Percentiles rank a stretch among this genome's conserved stretches.
phyloP scores from a whole-genome alignment of 2,329 filamentous ascomycete species.

The Chalaropsis thielavioides region DNA sequence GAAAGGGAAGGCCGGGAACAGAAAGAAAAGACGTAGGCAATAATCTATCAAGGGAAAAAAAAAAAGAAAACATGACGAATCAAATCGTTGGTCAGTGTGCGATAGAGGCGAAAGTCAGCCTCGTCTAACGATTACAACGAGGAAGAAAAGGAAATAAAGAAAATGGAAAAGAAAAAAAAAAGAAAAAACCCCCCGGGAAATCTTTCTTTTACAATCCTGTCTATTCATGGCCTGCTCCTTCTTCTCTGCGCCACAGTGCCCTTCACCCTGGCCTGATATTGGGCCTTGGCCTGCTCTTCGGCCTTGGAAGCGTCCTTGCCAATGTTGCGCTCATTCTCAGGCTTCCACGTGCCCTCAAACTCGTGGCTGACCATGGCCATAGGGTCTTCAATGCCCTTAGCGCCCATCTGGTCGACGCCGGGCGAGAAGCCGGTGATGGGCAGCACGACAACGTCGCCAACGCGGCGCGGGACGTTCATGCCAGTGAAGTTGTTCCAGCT shows the following conservation, averaged over 20 bases:
- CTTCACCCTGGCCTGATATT: no score
- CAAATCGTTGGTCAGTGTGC: background rate
- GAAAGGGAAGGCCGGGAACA: no score
- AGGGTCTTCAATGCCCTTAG: conserved; percentile 73
- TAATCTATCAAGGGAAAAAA: background rate
- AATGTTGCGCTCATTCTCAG: conserved; percentile 55
- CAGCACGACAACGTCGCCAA: conserved; percentile 84
- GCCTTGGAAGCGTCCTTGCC: conserved; percentile 29
- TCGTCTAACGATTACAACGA: background rate
- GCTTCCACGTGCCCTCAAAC: conserved; percentile 88
- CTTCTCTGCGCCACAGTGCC: background rate
- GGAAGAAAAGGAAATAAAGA: background rate
- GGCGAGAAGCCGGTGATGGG: conserved; percentile 97
- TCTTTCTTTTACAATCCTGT: background rate
- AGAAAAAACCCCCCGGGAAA: no score
- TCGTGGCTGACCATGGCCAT: conserved; percentile 97
- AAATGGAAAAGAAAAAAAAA: background rate
- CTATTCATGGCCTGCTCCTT: conserved; percentile 1
- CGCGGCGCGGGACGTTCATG: conserved; percentile 67
- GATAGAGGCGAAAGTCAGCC: background rate
- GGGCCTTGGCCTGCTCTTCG: background rate
- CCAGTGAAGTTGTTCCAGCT: conserved; percentile 82
- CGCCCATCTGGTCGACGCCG: conserved; percentile 84
- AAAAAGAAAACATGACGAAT: no score
- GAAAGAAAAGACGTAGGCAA: no score